Evolutionary conservation across 2,329 filamentous ascomycete genomes (phyloP).

Genomic region (Aspergillus sclerotialis): DNA sequence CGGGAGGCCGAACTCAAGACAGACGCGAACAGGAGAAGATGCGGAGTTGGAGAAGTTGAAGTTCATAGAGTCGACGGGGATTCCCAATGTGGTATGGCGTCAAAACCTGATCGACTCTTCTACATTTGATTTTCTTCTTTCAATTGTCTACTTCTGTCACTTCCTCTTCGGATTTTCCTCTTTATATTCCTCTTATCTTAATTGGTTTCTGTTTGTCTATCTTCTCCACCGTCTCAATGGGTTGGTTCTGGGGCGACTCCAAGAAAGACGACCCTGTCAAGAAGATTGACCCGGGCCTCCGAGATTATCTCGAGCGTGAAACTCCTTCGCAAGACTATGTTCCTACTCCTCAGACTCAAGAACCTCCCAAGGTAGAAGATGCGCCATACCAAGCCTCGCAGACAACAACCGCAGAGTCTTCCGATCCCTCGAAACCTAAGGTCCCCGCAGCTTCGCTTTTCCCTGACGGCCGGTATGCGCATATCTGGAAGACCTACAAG

Average conservation of each 20-base stretch:
- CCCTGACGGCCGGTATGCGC: slow-evolving; percentile 67
- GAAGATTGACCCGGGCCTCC: slow-evolving; percentile 74
- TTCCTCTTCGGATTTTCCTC: neutral
- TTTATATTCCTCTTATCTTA: neutral
- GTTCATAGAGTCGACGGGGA: slow-evolving; percentile 1
- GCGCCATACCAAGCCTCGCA: slow-evolving; percentile 17
- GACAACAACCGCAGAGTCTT: slow-evolving; percentile 10
- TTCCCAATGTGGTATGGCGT: slow-evolving; percentile 17
- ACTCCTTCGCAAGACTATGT: slow-evolving; percentile 62
- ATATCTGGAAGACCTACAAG: slow-evolving; percentile 89
- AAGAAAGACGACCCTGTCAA: slow-evolving; percentile 57
- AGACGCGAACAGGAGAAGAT: slow-evolving; percentile 3
- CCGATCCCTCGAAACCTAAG: slow-evolving; percentile 25
- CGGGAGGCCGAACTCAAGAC: too few species aligned
- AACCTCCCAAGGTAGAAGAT: slow-evolving; percentile 12
- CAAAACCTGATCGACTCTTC: slow-evolving; percentile 7
- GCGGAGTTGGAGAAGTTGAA: slow-evolving; percentile 4
- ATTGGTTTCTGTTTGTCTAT: neutral
- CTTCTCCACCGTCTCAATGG: slow-evolving; percentile 43
- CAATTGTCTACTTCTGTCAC: slow-evolving; percentile 1
- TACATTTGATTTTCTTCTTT: slow-evolving; percentile 8
- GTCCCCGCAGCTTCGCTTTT: slow-evolving; percentile 51
- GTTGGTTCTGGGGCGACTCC: slow-evolving; percentile 56
- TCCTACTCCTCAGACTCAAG: slow-evolving; percentile 22
- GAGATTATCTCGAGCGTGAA: slow-evolving; percentile 78